Percentiles rank a stretch among this genome's conserved stretches.
These are phyloP conservation scores for Xylaria sp. DNA, from an alignment of 2,329 filamentous ascomycete species.

Conservation along the genomic window DNA sequence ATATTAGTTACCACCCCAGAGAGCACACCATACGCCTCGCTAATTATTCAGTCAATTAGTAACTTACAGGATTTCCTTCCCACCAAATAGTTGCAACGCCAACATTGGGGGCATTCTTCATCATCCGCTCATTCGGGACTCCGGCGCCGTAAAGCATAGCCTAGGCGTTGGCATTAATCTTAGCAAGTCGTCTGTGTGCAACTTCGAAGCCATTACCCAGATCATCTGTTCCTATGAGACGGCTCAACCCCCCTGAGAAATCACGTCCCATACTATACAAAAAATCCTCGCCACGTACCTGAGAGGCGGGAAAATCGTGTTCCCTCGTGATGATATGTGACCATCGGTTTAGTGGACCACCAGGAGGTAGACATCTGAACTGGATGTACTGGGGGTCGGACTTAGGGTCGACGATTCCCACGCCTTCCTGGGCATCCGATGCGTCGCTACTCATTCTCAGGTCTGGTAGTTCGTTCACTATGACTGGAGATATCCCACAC, in stretches of 20 bases:
- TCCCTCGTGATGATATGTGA: conserved; percentile 82
- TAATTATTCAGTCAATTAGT: neutral
- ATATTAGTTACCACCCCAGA: conserved; percentile 24
- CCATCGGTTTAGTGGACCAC: conserved; percentile 79
- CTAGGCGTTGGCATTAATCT: conserved; percentile 53
- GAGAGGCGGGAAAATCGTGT: conserved; percentile 91
- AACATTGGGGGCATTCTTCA: conserved; percentile 91
- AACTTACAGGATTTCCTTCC: conserved; percentile 89
- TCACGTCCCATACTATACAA: neutral
- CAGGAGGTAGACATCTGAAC: conserved; percentile 62
- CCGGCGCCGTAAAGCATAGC: conserved; percentile 96
- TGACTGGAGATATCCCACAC: neutral
- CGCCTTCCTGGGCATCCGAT: conserved; percentile 35
- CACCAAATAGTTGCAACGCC: conserved; percentile 95
- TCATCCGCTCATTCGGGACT: conserved; percentile 81
- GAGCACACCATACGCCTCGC: neutral
- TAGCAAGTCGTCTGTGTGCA: neutral
- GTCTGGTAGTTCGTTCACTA: neutral
- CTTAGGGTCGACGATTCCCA: conserved; percentile 53
- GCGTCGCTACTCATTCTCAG: conserved; percentile 38
- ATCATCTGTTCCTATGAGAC: neutral
- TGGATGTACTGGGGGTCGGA: conserved; percentile 63
- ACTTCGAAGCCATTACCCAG: neutral
- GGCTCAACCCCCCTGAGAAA: neutral
- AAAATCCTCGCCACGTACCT: conserved; percentile 62